Evolutionary conservation across 441 rosid genomes (phyloP), one percentile per base, ranked within the genome.

Genomic region (Lepidium campestre): DNA sequence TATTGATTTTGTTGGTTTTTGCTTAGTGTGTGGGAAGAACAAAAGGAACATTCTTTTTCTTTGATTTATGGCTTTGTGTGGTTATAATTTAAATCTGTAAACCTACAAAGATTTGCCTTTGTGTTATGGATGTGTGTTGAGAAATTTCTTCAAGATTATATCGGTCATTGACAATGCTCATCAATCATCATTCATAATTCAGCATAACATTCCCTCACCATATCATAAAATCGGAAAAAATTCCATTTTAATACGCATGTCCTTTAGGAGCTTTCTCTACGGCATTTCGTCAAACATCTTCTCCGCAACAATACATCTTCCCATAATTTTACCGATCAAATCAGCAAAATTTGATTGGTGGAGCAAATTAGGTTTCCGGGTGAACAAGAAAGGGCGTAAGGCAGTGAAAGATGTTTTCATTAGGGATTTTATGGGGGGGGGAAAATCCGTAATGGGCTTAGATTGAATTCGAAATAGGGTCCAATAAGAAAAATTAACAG

Each of bases 201-300:
- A 72, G 8, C 76, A 81, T 68, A 18, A 74, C 73, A 62, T 76
- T 71, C 64, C 71, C 71, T 18, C 20, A 44, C 17, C n/a, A 29
- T 45, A 56, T 17, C 27, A 73, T 78, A 65, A 70, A 67, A 55
- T 73, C 75, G 61, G 25, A 61, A 39, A 27, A n/a, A n/a, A n/a
- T n/a, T n/a, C 65, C 70, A 2, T 76, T 70, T 25, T 74, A 46
- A 68, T 45, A 46, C 75, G 57, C 71, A 78, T 73, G 68, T 76
- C 75, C 76, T 72, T 48, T 15, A 77, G 47, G 50, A 77, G 74
- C 37, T 74, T 76, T 55, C 73, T 74, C 6, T 71, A 58, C 15
- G 82, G 75, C 73, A 74, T 76, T 64, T 73, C 73, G 29, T 50
- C 86, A 34, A 80, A 80, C 74, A 74, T 36, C 70, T 72, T 74